These are phyloP conservation scores for Colletotrichum falcatum DNA, from an alignment of 2,329 filamentous ascomycete species.

Conservation along the genomic window DNA sequence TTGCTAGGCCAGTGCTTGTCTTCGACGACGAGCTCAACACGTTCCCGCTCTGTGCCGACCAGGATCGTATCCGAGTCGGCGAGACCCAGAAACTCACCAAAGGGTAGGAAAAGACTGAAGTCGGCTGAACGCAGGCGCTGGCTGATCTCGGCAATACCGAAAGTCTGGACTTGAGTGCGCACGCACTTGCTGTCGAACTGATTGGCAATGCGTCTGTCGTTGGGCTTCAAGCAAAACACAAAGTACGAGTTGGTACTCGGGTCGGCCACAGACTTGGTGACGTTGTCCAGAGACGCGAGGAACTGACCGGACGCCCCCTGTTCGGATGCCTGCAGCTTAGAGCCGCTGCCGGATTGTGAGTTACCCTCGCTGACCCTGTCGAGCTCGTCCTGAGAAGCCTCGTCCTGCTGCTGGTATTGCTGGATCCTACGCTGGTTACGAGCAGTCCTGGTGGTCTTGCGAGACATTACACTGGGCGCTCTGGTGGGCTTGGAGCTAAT, in stretches of 20 bases:
- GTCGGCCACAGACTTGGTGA: conserved; percentile 86
- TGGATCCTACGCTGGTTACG: conserved; percentile 45
- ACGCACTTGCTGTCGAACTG: conserved; percentile 99
- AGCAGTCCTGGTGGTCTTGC: conserved; percentile 68
- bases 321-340: conserved; percentile 63
- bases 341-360: conserved; percentile 53
- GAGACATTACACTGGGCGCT: conserved; percentile 90
- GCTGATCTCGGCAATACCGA: conserved; percentile 97
- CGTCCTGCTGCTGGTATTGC: conserved; percentile 52
- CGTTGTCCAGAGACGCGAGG: conserved; percentile 87
- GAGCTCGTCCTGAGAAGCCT: conserved; percentile 58
- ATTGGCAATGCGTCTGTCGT: conserved; percentile 95
- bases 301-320: conserved; percentile 91
- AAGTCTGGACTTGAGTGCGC: conserved; percentile 90
- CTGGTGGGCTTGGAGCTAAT: conserved; percentile 96
- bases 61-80: conserved; percentile 86
- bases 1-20: conserved; percentile 93
- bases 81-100: conserved; percentile 92
- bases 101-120: conserved; percentile 95
- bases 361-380: conserved; percentile 65
- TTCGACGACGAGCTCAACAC: conserved; percentile 90
- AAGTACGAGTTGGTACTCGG: conserved; percentile 94
- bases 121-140: conserved; percentile 92
- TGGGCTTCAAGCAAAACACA: conserved; percentile 96
- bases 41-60: conserved; percentile 92